These are phyloP conservation scores for Amanita subjunquillea DNA, from an alignment of 768 basidiomycete species.

Conservation along the genomic window DNA sequence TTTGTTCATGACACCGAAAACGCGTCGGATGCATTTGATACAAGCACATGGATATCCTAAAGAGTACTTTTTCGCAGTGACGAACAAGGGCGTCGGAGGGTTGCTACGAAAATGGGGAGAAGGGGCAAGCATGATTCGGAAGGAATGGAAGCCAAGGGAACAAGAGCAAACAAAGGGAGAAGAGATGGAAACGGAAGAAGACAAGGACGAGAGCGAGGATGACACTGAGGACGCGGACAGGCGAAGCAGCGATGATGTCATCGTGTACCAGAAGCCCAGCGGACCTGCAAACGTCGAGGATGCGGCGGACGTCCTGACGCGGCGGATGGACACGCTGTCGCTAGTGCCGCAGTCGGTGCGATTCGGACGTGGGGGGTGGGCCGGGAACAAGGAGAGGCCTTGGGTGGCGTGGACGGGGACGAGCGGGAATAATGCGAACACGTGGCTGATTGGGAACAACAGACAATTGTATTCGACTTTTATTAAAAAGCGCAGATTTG, in stretches of 20 bases:
- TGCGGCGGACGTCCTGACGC: constrained; percentile 38
- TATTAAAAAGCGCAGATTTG: not conserved
- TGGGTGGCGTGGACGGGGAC: constrained; percentile 4
- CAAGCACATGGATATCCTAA: constrained; percentile 77
- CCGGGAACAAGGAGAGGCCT: constrained; percentile 17
- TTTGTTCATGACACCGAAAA: constrained; percentile 62
- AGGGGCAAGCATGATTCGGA: constrained; percentile 70
- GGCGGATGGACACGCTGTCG: constrained; percentile 33
- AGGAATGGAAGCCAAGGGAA: constrained; percentile 48
- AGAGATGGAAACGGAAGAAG: constrained; percentile 12
- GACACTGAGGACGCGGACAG: constrained; percentile 14
- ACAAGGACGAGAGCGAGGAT: constrained; percentile 13
- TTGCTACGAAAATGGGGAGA: constrained; percentile 75
- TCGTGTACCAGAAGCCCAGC: constrained; percentile 14
- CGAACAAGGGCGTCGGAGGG: constrained; percentile 83
- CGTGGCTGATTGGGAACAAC: constrained; percentile 8
- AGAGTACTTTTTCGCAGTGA: constrained; percentile 86
- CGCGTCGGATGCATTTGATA: constrained; percentile 73
- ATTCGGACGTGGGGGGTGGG: constrained; percentile 68
- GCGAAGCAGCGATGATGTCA: constrained; percentile 14
- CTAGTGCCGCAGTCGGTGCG: constrained; percentile 62
- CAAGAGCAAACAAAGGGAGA: not conserved
- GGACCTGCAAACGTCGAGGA: constrained; percentile 13
- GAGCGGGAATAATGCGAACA: constrained; percentile 3
- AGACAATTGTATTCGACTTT: not conserved